A percentile compares a stretch with the other conserved stretches of the same genome.
phyloP scores from a whole-genome alignment of 768 basidiomycete species.

The Rhizopogon vinicolor region DNA sequence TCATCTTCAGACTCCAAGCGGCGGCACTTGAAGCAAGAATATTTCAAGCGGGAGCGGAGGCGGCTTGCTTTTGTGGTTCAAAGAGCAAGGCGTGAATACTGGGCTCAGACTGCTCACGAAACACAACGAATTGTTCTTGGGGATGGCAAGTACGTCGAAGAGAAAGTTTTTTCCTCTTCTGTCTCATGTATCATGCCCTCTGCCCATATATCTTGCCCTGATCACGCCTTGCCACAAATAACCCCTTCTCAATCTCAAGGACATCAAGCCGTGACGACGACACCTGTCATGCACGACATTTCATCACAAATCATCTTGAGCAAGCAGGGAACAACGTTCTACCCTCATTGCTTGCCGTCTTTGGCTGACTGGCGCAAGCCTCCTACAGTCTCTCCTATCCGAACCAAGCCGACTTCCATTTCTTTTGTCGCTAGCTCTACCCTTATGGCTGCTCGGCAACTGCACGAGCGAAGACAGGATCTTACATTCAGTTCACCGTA shows the following conservation, averaged over 20 bases:
- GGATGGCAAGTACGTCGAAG: constrained; percentile 36
- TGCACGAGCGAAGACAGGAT: constrained; percentile 11
- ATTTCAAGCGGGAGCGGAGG: constrained; percentile 16
- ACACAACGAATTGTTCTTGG: constrained; percentile 34
- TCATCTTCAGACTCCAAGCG: constrained; percentile 11
- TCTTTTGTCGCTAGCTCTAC: constrained; percentile 27
- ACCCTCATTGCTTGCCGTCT: constrained; percentile 31
- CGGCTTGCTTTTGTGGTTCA: constrained; percentile 16
- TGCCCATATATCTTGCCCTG: constrained; percentile 3
- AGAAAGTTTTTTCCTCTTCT: constrained; percentile 11
- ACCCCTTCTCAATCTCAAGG: constrained; percentile 4
- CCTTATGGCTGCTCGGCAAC: constrained; percentile 26
- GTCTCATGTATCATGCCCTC: constrained; percentile 1
- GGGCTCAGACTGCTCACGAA: constrained; percentile 31
- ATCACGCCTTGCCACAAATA: neutral
- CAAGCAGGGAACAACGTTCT: constrained; percentile 34
- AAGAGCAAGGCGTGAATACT: constrained; percentile 22
- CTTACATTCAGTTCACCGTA: constrained; percentile 9
- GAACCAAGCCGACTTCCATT: constrained; percentile 15
- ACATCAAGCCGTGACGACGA: neutral
- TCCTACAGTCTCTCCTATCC: neutral
- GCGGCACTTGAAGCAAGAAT: constrained; percentile 16
- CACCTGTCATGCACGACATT: constrained; percentile 27
- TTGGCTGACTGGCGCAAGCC: constrained; percentile 31
- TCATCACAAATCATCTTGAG: constrained; percentile 30